These are phyloP conservation scores for Malus sieversii DNA, from an alignment of 306 rosid genomes.

Conservation along the genomic window DNA sequence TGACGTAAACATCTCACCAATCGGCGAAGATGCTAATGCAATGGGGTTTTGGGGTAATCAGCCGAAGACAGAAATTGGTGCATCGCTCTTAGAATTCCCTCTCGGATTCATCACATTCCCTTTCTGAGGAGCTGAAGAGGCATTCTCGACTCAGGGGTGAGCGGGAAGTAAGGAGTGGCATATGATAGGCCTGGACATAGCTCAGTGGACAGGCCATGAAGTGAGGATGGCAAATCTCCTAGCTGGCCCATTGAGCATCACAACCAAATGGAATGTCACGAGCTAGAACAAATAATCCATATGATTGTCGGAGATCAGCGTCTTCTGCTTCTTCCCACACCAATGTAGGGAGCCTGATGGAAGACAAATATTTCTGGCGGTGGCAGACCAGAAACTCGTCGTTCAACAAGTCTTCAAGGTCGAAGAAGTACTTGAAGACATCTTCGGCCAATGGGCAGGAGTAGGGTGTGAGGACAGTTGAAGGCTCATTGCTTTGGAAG, in stretches of 20 bases:
- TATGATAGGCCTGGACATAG: too few relatives aligned
- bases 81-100: fast-evolving
- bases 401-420: too few relatives aligned
- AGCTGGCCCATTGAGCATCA: fast-evolving
- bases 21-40: fast-evolving
- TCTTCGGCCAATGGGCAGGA: too few relatives aligned
- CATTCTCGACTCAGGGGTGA: fast-evolving
- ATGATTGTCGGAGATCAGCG: fast-evolving
- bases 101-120: too few relatives aligned
- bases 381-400: too few relatives aligned
- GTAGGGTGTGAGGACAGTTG: fast-evolving
- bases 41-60: fast-evolving
- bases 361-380: too few relatives aligned
- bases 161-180: too few relatives aligned
- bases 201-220: fast-evolving
- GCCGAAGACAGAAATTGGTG: fast-evolving
- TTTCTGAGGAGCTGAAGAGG: fast-evolving
- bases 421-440: too few relatives aligned
- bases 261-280: fast-evolving
- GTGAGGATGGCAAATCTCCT: too few relatives aligned
- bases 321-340: too few relatives aligned
- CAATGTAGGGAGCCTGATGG: too few relatives aligned
- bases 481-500: too few relatives aligned
- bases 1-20: fast-evolving
- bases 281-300: fast-evolving